Evolutionary conservation across 2,329 filamentous ascomycete genomes (phyloP).

Genomic region (Apiospora rasikravindrae): DNA sequence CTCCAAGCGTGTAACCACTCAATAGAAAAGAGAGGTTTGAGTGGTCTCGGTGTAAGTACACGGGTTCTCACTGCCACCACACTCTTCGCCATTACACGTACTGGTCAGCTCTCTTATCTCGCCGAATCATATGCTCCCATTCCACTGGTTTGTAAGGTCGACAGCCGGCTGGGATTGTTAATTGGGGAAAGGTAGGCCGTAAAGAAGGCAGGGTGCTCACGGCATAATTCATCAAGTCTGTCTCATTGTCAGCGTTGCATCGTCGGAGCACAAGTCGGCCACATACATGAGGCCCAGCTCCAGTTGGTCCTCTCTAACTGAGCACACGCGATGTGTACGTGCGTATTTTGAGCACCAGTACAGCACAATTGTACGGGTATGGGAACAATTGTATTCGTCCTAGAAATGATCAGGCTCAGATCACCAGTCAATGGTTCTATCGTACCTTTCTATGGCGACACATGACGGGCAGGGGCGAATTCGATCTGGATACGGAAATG

Average conservation of each 20-base stretch:
- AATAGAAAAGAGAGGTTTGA: too few relatives aligned
- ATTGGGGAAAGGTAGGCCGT: too few relatives aligned
- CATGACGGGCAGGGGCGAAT: background rate
- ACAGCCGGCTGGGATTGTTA: too few relatives aligned
- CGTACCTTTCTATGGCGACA: background rate
- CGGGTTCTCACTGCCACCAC: too few relatives aligned
- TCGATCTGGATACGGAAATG: conserved; percentile 4
- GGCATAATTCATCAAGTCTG: conserved; percentile 39
- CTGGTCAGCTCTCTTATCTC: conserved; percentile 33
- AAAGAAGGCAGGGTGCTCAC: too few relatives aligned
- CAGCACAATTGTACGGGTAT: conserved; percentile 38
- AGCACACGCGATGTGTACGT: conserved; percentile 38
- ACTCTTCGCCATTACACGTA: conserved; percentile 31
- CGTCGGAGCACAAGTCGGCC: background rate
- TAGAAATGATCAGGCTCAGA: conserved; percentile 20
- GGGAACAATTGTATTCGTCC: conserved; percentile 41
- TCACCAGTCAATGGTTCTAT: background rate
- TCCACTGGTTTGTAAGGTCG: conserved; percentile 35
- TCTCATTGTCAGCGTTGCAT: conserved; percentile 15
- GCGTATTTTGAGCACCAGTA: conserved; percentile 40
- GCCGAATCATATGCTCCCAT: conserved; percentile 40
- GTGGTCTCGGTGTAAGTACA: too few relatives aligned
- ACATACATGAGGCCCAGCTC: conserved; percentile 40
- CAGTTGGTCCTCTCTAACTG: conserved; percentile 38
- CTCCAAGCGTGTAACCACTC: too few relatives aligned